These are phyloP conservation scores for Austroboletus rostrupii DNA, from an alignment of 1,284 basidiomycete genomes.

Conservation along the genomic window DNA sequence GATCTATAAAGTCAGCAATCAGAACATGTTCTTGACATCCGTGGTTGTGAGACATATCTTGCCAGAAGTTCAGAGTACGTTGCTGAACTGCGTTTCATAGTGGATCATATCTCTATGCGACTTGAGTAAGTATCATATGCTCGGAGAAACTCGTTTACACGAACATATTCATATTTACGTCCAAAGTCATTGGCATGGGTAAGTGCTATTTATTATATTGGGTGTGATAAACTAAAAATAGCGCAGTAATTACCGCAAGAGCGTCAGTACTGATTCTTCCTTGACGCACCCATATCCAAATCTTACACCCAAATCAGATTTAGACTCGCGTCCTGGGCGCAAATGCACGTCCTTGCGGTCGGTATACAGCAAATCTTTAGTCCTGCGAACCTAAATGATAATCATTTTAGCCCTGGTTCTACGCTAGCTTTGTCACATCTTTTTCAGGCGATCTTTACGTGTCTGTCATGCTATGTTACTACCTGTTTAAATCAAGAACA, in stretches of 20 bases:
- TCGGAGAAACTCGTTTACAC: background rate
- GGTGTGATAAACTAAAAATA: background rate
- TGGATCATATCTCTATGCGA: conserved; percentile 39
- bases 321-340: conserved; percentile 29
- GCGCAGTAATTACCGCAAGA: conserved; percentile 42
- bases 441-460: conserved; percentile 43
- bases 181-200: conserved; percentile 39
- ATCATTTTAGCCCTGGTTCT: conserved; percentile 36
- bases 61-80: background rate
- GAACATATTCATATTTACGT: conserved; percentile 3
- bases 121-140: conserved; percentile 33
- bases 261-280: conserved; percentile 30
- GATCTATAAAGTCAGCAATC: conserved; percentile 37
- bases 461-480: conserved; percentile 38
- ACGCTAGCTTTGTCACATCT: conserved; percentile 39
- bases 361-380: conserved; percentile 3
- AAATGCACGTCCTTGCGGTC: conserved; percentile 37
- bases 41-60: conserved; percentile 35
- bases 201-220: conserved; percentile 11
- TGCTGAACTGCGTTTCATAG: conserved; percentile 23
- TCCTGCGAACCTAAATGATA: background rate
- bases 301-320: conserved; percentile 28
- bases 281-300: conserved; percentile 1
- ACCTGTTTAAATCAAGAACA: conserved; percentile 39
- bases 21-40: conserved; percentile 35